Evolutionary conservation across 306 rosid species (phyloP).

Genomic region (Lotus japonicus): DNA sequence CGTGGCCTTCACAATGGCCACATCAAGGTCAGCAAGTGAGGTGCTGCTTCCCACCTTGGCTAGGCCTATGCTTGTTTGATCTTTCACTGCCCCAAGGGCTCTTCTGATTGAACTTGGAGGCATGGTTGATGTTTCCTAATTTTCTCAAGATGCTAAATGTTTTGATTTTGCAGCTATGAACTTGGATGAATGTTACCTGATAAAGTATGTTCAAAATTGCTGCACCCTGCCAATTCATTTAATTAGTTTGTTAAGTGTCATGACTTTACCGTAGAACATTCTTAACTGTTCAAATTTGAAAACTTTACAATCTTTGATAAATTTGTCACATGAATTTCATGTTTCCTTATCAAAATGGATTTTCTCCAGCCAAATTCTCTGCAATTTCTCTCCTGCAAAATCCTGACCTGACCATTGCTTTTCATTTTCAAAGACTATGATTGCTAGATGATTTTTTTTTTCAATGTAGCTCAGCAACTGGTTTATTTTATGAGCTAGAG

Average conservation of each 20-base stretch:
- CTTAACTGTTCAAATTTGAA: neutral
- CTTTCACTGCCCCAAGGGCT: slow-evolving; percentile 92
- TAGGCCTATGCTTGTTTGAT: slow-evolving; percentile 84
- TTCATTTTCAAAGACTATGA: too few species aligned
- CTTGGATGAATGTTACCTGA: neutral
- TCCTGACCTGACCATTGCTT: too few species aligned
- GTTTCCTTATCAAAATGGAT: too few species aligned
- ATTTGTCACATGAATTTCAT: neutral
- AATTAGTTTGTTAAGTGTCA: neutral
- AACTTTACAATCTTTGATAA: neutral
- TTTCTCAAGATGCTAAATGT: neutral
- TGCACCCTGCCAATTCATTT: slow-evolving; percentile 8
- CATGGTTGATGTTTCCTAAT: slow-evolving; percentile 25
- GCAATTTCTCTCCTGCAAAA: too few species aligned
- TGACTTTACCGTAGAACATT: neutral
- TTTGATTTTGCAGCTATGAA: slow-evolving; percentile 3
- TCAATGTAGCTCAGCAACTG: too few species aligned
- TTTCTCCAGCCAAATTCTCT: too few species aligned
- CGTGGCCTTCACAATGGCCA: slow-evolving; percentile 90
- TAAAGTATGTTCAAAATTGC: slow-evolving; percentile 1
- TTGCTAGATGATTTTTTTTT: too few species aligned
- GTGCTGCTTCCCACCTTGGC: slow-evolving; percentile 88
- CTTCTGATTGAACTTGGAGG: slow-evolving; percentile 59
- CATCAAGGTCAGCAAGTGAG: slow-evolving; percentile 79
- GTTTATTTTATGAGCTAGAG: too few species aligned